phyloP scores from a whole-genome alignment of 805 yeast species.

The Suhomyces sp. region DNA sequence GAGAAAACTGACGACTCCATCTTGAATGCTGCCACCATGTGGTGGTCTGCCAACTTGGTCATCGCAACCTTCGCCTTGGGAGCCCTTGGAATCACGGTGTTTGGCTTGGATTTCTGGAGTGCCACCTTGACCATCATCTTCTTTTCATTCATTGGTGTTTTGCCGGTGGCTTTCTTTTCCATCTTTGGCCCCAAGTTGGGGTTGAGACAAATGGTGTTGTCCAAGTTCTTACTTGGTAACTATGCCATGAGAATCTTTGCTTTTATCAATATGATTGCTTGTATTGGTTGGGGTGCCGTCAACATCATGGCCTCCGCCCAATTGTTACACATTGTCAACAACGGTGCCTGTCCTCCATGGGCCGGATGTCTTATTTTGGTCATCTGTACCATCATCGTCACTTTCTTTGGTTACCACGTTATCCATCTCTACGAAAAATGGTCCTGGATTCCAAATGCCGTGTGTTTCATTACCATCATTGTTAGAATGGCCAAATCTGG shows the following conservation, averaged over 20 bases:
- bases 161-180: constrained; percentile 82
- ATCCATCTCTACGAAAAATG: constrained; percentile 82
- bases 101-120: constrained; percentile 72
- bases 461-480: constrained; percentile 73
- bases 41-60: constrained; percentile 89
- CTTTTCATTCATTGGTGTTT: constrained; percentile 69
- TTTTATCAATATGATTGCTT: constrained; percentile 73
- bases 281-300: constrained; percentile 95
- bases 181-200: constrained; percentile 82
- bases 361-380: constrained; percentile 82
- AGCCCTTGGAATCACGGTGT: constrained; percentile 56
- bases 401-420: constrained; percentile 81
- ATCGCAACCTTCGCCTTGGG: constrained; percentile 83
- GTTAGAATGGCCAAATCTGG: constrained; percentile 70
- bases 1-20: constrained; percentile 69
- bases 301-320: constrained; percentile 90
- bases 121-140: constrained; percentile 64
- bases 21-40: constrained; percentile 77
- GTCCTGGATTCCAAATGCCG: constrained; percentile 83
- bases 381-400: constrained; percentile 63
- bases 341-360: constrained; percentile 74
- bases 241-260: constrained; percentile 74
- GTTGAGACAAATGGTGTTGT: constrained; percentile 81
- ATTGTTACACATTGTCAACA: constrained; percentile 72
- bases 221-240: constrained; percentile 78